A percentile compares a stretch with the other conserved stretches of the same genome.
Evolutionary conservation across 1,284 basidiomycete genomes (phyloP).

Genomic region (Apiotrichum brassicae): DNA sequence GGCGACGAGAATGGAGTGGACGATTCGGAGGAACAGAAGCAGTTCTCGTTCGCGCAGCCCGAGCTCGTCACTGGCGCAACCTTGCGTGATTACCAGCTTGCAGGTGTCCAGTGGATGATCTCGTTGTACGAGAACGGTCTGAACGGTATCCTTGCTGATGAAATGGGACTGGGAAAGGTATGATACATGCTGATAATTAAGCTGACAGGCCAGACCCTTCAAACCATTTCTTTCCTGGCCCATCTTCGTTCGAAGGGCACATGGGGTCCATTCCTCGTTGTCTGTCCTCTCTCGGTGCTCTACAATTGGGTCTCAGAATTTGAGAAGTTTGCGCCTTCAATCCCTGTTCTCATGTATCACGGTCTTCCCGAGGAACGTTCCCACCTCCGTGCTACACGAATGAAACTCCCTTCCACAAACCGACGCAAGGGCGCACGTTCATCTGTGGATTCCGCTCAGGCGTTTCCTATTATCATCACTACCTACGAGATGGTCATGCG

Average conservation of each 20-base stretch:
- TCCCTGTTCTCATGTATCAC: constrained; percentile 72
- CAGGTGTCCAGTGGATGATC: constrained; percentile 95
- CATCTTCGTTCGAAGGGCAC: constrained; percentile 72
- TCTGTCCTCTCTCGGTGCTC: constrained; percentile 84
- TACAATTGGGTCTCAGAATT: constrained; percentile 92
- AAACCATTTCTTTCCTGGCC: constrained; percentile 87
- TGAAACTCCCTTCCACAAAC: constrained; percentile 26
- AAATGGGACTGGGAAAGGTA: constrained; percentile 89
- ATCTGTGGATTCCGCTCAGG: constrained; percentile 27
- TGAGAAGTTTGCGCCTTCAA: constrained; percentile 68
- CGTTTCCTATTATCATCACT: constrained; percentile 58
- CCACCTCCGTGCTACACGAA: constrained; percentile 58
- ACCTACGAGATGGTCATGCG: constrained; percentile 91
- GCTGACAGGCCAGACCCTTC: constrained; percentile 69
- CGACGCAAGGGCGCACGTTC: constrained; percentile 22
- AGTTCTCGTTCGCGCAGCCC: constrained; percentile 58
- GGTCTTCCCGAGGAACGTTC: constrained; percentile 71
- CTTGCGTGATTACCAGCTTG: constrained; percentile 85
- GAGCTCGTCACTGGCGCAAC: constrained; percentile 73
- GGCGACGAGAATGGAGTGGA: constrained; percentile 12
- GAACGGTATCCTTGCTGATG: constrained; percentile 74
- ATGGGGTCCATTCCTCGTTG: constrained; percentile 75
- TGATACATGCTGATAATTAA: neutral
- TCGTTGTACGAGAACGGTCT: constrained; percentile 88
- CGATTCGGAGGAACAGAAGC: constrained; percentile 18